Evolutionary conservation across 257 asterid species (phyloP).

Genomic region (Penstemon newberryi): DNA sequence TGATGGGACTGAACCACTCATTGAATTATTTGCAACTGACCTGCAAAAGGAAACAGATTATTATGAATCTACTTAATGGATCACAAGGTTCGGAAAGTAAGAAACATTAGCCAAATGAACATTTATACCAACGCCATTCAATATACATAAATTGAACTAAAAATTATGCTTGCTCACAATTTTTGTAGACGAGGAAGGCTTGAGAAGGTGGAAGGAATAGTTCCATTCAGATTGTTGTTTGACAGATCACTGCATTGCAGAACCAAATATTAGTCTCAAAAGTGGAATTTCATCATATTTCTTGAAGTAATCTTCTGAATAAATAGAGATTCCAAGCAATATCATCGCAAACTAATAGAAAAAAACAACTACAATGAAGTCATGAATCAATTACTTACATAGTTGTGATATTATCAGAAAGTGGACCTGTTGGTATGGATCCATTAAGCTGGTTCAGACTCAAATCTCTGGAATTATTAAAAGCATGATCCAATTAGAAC

Average conservation of each 20-base stretch:
- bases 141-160: constrained; percentile 11
- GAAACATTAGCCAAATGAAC: constrained; percentile 10
- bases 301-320: constrained; percentile 2
- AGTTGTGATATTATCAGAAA: constrained; percentile 75
- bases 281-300: neutral
- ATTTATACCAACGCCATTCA: constrained; percentile 14
- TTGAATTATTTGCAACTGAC: constrained; percentile 66
- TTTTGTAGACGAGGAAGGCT: constrained; percentile 72
- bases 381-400: constrained; percentile 52
- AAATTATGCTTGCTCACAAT: constrained; percentile 58
- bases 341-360: neutral
- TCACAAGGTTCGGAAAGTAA: constrained; percentile 7
- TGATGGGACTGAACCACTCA: constrained; percentile 82
- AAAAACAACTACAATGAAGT: neutral
- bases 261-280: constrained; percentile 8
- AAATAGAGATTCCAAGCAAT: constrained; percentile 8
- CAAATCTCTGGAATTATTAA: constrained; percentile 60
- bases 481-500: constrained; percentile 21
- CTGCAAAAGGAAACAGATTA: constrained; percentile 44
- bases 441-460: constrained; percentile 80
- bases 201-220: constrained; percentile 75
- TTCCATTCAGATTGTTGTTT: constrained; percentile 71
- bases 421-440: constrained; percentile 58
- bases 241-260: constrained; percentile 69
- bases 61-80: constrained; percentile 1